Base-by-base conservation (phyloP, 192 early-diverging fungal genomes). In the Umbelopsis sp. region DNA sequence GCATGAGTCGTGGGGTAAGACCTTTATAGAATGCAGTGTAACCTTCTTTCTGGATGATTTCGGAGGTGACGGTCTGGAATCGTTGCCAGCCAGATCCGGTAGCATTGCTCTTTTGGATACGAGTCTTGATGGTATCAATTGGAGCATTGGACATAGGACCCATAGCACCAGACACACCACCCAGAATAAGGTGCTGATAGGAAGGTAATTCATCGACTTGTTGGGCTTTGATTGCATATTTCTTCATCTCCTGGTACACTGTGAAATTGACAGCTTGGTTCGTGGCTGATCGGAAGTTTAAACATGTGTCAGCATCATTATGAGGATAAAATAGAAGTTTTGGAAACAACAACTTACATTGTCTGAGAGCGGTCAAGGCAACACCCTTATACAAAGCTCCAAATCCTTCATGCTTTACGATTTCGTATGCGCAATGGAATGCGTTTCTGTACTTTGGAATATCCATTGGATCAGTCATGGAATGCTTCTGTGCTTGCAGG, bases 191-290 rank as follows among this genome's bases (percentile, higher is more conserved):
- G 73, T 91, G 88, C 84, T 99, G 96, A 83, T 95, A 99, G 66
- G 91, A 87, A 25, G 96, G 96, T 62, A 99, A 86, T 62, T 86
- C 86, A n/a, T 75, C 74, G 69, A 89, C 82, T 20, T 88, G 79
- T 73, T 99, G 97, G 17, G 86, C 21, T 12, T 86, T 84, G 73
- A 88, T 83, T 7, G 93, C 89, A 29, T 86, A 80, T 21, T 87
- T 89, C 82, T 97, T 97, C 77, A 99, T 86, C 78, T 93, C 93
- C 59, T 96, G 94, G 84, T 97, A 99, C 24, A 93, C 93, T 1
- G 97, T 97, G 80, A 99, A 99, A 88, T 99, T 99, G 77, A 93
- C 97, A 54, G 96, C 97, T 80, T 99, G 97, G 88, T 99, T 99
- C 68, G 94, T 97, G 44, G 92, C 94, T 91, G 65, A 51, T 26